Evolutionary conservation across 345 rosid genomes (phyloP).

Genomic region (Erucastrum elatum): DNA sequence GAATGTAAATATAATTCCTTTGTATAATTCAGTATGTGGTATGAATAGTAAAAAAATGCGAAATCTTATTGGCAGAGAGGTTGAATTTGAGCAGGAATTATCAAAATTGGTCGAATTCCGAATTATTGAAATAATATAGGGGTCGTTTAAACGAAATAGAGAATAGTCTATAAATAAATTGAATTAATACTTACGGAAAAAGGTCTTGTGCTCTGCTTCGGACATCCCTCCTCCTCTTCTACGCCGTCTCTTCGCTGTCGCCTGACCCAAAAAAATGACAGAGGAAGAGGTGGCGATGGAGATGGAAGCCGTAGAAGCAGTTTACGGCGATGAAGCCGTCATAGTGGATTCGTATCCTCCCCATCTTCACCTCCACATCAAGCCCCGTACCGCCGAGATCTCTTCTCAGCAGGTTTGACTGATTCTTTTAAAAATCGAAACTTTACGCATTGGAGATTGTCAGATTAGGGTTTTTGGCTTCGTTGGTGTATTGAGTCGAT

Average conservation of each 20-base stretch:
- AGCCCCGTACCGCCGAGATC: constrained; percentile 88
- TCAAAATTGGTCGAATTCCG: background rate
- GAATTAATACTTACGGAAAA: too few species aligned
- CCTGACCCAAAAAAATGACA: constrained; percentile 35
- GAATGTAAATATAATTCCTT: background rate
- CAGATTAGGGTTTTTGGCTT: constrained; percentile 20
- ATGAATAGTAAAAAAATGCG: background rate
- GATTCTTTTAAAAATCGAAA: background rate
- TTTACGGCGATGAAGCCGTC: constrained; percentile 70
- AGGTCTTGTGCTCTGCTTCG: background rate
- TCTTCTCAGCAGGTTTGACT: constrained; percentile 76
- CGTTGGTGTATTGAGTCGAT: background rate
- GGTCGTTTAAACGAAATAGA: background rate
- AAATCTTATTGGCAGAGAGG: background rate
- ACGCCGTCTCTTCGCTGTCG: background rate
- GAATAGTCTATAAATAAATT: background rate
- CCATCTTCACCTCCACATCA: constrained; percentile 59
- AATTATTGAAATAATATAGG: background rate
- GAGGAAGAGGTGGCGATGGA: constrained; percentile 69
- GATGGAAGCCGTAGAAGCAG: constrained; percentile 75
- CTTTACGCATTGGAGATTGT: background rate
- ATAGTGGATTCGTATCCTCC: constrained; percentile 68
- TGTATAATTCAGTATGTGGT: background rate
- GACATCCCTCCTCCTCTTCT: background rate
- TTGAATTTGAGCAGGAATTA: background rate